These are phyloP conservation scores for Acanthochlamys bracteata DNA, from an alignment of 106 monocot species.

Conservation along the genomic window DNA sequence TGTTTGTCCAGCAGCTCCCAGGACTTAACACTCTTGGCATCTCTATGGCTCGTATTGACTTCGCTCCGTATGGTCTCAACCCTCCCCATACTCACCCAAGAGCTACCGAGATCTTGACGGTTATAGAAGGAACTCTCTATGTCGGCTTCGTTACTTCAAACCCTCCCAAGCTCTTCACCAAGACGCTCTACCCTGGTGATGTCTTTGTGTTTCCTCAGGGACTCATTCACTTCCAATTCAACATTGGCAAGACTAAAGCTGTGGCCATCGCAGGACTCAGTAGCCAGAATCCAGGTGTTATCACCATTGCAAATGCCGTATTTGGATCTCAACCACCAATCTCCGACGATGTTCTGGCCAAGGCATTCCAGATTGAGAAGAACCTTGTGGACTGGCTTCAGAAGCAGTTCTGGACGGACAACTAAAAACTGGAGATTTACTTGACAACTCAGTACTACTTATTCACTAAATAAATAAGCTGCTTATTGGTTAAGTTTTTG, in stretches of 20 bases:
- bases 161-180: neutral
- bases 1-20: neutral
- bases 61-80: neutral
- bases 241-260: neutral
- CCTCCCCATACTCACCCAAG: constrained; percentile 11
- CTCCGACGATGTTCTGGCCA: constrained; percentile 9
- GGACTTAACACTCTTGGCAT: constrained; percentile 11
- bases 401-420: constrained; percentile 1
- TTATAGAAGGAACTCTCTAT: constrained; percentile 6
- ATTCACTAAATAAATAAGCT: too few relatives aligned
- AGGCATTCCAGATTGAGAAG: constrained; percentile 11
- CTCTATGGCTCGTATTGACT: constrained; percentile 7
- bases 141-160: constrained; percentile 8
- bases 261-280: neutral
- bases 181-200: neutral
- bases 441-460: neutral
- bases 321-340: constrained; percentile 8
- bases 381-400: constrained; percentile 6
- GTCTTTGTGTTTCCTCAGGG: constrained; percentile 3
- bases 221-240: constrained; percentile 5
- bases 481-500: too few relatives aligned
- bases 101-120: constrained; percentile 1
- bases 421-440: neutral
- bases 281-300: constrained; percentile 11
- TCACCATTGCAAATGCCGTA: neutral